These are phyloP conservation scores for Leccinum disarticulatum DNA, from an alignment of 768 basidiomycete species.

Conservation along the genomic window DNA sequence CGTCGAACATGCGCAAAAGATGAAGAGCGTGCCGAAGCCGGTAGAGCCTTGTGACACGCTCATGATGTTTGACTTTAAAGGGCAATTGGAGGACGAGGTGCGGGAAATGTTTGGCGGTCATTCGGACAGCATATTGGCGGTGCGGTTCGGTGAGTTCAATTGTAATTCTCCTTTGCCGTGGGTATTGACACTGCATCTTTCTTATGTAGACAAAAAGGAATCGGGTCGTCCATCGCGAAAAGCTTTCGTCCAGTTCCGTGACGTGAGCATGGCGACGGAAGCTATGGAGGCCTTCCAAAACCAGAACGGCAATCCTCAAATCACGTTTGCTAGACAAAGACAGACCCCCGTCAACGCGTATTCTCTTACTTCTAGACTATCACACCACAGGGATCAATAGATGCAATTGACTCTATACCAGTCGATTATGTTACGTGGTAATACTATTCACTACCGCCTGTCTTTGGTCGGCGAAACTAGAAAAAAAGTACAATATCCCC, in stretches of 20 bases:
- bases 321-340: slow-evolving; percentile 23
- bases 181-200: not conserved
- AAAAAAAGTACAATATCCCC: not conserved
- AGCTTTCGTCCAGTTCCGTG: slow-evolving; percentile 56
- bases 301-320: slow-evolving; percentile 2
- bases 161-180: not conserved
- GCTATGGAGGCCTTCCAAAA: slow-evolving; percentile 44
- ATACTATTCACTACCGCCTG: not conserved
- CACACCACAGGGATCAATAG: slow-evolving; percentile 11
- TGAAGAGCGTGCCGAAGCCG: not conserved
- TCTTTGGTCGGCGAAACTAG: not conserved
- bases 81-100: slow-evolving; percentile 26
- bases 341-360: slow-evolving; percentile 1
- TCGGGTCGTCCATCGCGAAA: slow-evolving; percentile 31
- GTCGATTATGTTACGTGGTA: not conserved
- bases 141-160: slow-evolving; percentile 32
- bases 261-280: slow-evolving; percentile 44
- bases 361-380: slow-evolving; percentile 23
- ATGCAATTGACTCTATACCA: not conserved
- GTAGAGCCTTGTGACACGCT: slow-evolving; percentile 33
- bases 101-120: slow-evolving; percentile 25
- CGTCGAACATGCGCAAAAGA: slow-evolving; percentile 38
- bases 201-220: slow-evolving; percentile 35
- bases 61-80: slow-evolving; percentile 27
- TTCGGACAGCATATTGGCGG: slow-evolving; percentile 18